Evolutionary conservation across 2,329 filamentous ascomycete species (phyloP).

Genomic region (Phoma sp.): DNA sequence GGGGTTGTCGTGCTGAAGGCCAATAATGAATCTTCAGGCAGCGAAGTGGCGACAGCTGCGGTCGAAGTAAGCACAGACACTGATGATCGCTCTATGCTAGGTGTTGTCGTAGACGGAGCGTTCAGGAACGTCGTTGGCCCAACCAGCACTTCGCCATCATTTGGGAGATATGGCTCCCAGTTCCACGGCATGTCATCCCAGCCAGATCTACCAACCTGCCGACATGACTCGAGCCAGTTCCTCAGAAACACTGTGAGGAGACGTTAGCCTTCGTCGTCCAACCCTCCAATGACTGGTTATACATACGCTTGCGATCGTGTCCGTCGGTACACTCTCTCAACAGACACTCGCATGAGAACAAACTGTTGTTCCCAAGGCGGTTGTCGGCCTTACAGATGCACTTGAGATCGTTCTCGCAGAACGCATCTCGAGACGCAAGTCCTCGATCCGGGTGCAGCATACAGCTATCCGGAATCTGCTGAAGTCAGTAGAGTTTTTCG

Average conservation of each 20-base stretch:
- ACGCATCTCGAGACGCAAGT: background rate
- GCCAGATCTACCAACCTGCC: slow-evolving; percentile 1
- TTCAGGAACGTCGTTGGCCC: background rate
- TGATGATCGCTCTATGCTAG: background rate
- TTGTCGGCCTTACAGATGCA: slow-evolving; percentile 27
- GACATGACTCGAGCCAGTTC: slow-evolving; percentile 18
- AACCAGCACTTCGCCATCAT: background rate
- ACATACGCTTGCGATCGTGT: slow-evolving; percentile 16
- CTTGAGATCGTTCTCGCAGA: slow-evolving; percentile 18
- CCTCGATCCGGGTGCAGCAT: background rate
- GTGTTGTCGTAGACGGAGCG: background rate
- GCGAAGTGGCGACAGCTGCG: background rate
- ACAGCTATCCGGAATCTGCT: slow-evolving; percentile 20
- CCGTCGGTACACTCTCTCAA: slow-evolving; percentile 19
- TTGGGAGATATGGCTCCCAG: slow-evolving; percentile 24
- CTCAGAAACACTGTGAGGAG: no score
- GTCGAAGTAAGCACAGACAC: background rate
- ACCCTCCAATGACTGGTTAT: no score
- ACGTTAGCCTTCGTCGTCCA: no score
- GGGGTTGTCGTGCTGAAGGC: background rate
- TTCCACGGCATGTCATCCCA: slow-evolving; percentile 15
- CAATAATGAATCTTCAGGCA: background rate
- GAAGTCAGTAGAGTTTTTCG: background rate
- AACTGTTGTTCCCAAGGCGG: slow-evolving; percentile 15
- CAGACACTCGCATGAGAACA: slow-evolving; percentile 23